phyloP scores from a whole-genome alignment of 495 filamentous ascomycete genomes.

The Chaetomium fimeti region DNA sequence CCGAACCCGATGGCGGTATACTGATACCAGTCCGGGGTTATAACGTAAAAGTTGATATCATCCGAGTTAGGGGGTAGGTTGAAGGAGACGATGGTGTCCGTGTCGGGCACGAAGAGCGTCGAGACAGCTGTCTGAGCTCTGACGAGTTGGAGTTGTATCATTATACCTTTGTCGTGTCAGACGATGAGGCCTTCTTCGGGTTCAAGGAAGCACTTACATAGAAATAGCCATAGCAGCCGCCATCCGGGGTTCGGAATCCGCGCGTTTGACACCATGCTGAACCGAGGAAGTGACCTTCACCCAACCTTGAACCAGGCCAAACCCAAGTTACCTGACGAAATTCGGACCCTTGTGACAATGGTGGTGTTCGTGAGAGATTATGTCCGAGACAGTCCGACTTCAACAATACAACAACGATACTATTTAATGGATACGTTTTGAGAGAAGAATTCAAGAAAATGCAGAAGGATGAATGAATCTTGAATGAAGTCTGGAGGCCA shows the following conservation, averaged over 20 bases:
- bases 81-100: conserved; percentile 28
- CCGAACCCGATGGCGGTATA: conserved; percentile 37
- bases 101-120: conserved; percentile 27
- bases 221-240: conserved; percentile 1
- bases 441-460: neutral
- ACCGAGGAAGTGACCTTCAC: neutral
- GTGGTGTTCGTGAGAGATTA: neutral
- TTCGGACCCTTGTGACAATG: no score
- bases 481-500: neutral
- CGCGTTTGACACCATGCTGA: neutral
- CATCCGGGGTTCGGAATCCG: neutral
- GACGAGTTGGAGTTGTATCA: conserved; percentile 10
- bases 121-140: conserved; percentile 19
- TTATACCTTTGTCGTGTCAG: conserved; percentile 10
- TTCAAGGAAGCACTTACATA: conserved; percentile 5
- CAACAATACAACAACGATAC: neutral
- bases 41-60: conserved; percentile 36
- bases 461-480: no score
- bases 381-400: neutral
- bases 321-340: no score
- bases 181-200: neutral
- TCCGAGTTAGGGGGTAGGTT: conserved; percentile 29
- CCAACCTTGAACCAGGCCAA: neutral
- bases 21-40: conserved; percentile 30
- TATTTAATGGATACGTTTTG: neutral